Conservation (phyloP, 495 filamentous ascomycete species). For the Lophium mytilinum region DNA sequence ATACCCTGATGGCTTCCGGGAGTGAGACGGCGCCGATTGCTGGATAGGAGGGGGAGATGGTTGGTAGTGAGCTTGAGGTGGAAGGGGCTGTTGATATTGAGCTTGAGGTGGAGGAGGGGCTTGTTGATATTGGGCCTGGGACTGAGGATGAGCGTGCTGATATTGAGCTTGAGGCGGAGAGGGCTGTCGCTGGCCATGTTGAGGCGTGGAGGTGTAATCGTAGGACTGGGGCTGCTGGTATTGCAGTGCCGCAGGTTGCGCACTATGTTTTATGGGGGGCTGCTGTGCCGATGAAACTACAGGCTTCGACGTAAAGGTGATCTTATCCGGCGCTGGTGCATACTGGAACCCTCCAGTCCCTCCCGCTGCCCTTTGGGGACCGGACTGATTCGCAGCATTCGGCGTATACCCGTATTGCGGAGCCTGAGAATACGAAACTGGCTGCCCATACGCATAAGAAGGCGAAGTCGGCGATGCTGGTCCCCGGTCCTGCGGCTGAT, state of each 20-base stretch:
- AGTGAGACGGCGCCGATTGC: conserved; percentile 1
- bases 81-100: conserved; percentile 6
- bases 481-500: conserved; percentile 1
- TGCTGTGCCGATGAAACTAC: conserved; percentile 14
- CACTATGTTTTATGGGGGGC: conserved; percentile 7
- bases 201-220: background rate
- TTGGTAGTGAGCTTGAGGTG: background rate
- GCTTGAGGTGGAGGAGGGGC: background rate
- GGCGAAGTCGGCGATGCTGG: background rate
- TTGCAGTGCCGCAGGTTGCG: background rate
- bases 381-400: conserved; percentile 8
- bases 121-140: background rate
- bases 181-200: background rate
- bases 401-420: conserved; percentile 14
- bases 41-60: background rate
- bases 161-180: background rate
- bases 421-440: conserved; percentile 9
- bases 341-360: conserved; percentile 26
- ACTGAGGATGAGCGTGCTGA: background rate
- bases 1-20: conserved; percentile 8
- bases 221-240: conserved; percentile 2
- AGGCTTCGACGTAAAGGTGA: conserved; percentile 31
- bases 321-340: conserved; percentile 25
- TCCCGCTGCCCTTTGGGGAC: conserved; percentile 4
- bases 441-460: background rate